Base-by-base conservation (phyloP, 176 grass and related monocot genomes). In the barley (Hordeum vulgare) region DNA sequence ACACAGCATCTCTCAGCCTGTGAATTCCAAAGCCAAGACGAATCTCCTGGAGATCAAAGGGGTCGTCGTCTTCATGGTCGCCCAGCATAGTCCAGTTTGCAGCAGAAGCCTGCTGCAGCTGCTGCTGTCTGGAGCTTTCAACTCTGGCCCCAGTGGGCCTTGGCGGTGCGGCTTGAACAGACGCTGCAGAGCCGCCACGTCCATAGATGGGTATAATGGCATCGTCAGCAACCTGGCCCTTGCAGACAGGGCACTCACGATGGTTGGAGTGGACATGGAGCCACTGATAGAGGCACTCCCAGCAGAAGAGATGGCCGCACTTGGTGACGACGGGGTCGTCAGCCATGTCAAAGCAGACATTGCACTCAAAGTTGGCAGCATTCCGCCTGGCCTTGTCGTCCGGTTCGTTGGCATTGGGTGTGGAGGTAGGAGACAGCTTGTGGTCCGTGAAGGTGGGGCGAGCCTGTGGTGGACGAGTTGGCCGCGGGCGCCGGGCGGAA, bases 271-370 rank as follows among this genome's bases (percentile, higher is more conserved):
- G 94, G 33, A 94, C 73, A 27, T 97, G 92, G 51, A 97, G 83
- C 94, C 94, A 97, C 63, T 94, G 92, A 24, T 97, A 94, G 42
- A 97, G 87, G 78, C 94, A 97, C 15, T 87, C 83, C 94, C 94
- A 97, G 81, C 94, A 97, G 76, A 94, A 97, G 74, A 97, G 87
- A 84, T 97, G 94, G 11, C 94, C 94, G 1, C 94, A 97, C 39
- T 80, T 89, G 71, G 92, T 97, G 82, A 97, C 94, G 15, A 97
- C 90, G 6, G 94, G 94, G 35, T 97, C 94, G 0, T 37, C 85
- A 1, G 94, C 94, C 88, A 94, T 89, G 33, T 97, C 94, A 7
- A 94, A 94, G 81, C 94, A 97, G 56, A 97, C 84, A 25, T 92
- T 92, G 71, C 94, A 97, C 88, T 97, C 92, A 7, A 97, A 97